Percentiles rank a stretch among this genome's conserved stretches.
Evolutionary conservation across 805 yeast species (phyloP).

Genomic region (Ogataea pignaliae): DNA sequence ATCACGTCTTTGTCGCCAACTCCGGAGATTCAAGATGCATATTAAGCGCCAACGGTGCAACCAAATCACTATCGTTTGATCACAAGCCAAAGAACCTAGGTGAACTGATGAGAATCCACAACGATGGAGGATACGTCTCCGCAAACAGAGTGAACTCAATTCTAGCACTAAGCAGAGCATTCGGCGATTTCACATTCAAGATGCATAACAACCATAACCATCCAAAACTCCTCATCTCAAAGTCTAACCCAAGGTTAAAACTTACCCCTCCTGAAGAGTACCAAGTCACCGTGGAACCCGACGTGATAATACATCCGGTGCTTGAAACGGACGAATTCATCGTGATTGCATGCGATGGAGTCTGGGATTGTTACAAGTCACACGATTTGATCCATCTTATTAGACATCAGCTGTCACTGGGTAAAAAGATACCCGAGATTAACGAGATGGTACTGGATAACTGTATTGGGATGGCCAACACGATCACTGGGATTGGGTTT

Average conservation of each 20-base stretch:
- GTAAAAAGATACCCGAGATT: slow-evolving; percentile 55
- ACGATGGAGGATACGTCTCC: slow-evolving; percentile 58
- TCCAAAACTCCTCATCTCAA: slow-evolving; percentile 17
- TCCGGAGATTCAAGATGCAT: slow-evolving; percentile 76
- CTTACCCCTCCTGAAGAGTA: slow-evolving; percentile 60
- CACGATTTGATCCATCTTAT: slow-evolving; percentile 49
- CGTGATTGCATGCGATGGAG: slow-evolving; percentile 77
- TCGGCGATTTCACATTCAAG: slow-evolving; percentile 64
- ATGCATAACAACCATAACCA: slow-evolving; percentile 25
- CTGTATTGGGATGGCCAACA: slow-evolving; percentile 66
- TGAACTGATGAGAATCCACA: slow-evolving; percentile 51
- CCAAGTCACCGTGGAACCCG: slow-evolving; percentile 79
- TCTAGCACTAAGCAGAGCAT: slow-evolving; percentile 53
- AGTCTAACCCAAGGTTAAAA: slow-evolving; percentile 21
- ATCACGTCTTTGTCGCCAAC: slow-evolving; percentile 53
- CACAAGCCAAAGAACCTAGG: slow-evolving; percentile 59
- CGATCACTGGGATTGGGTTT: slow-evolving; percentile 73
- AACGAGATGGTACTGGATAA: slow-evolving; percentile 57
- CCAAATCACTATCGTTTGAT: slow-evolving; percentile 63
- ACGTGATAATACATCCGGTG: slow-evolving; percentile 51
- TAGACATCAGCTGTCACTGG: slow-evolving; percentile 53
- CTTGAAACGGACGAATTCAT: slow-evolving; percentile 57
- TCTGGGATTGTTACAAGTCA: slow-evolving; percentile 70
- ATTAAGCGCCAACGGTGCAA: slow-evolving; percentile 44
- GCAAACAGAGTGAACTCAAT: slow-evolving; percentile 58